Percentiles rank a stretch among this genome's conserved stretches.
Evolutionary conservation across 2,329 filamentous ascomycete species (phyloP).

Genomic region (Proliferodiscus dingleyae): DNA sequence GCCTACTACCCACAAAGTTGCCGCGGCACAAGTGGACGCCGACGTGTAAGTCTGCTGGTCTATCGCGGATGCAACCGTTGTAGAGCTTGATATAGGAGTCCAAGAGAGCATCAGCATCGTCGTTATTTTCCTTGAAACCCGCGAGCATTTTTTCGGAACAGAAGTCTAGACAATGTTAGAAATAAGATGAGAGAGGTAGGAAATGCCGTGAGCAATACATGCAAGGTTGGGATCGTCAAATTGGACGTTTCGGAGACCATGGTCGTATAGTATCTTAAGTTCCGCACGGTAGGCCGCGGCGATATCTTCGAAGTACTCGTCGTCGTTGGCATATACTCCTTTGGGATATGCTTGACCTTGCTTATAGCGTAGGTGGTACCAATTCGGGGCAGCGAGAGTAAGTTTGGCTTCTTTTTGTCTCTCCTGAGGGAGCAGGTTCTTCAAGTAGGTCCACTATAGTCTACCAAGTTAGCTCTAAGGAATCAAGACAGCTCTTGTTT

Average conservation of each 20-base stretch:
- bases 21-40: slow-evolving; percentile 70
- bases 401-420: slow-evolving; percentile 64
- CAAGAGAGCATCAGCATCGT: slow-evolving; percentile 58
- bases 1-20: slow-evolving; percentile 63
- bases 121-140: slow-evolving; percentile 60
- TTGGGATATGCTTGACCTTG: slow-evolving; percentile 48
- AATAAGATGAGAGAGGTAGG: neutral
- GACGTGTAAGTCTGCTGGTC: slow-evolving; percentile 66
- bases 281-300: slow-evolving; percentile 49
- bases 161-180: slow-evolving; percentile 51
- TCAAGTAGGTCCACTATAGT: slow-evolving; percentile 45
- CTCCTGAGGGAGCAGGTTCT: slow-evolving; percentile 54
- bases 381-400: slow-evolving; percentile 62
- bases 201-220: slow-evolving; percentile 41
- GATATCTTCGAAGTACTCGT: slow-evolving; percentile 51
- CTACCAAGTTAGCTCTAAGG: neutral
- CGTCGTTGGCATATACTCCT: slow-evolving; percentile 47
- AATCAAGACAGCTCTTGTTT: neutral
- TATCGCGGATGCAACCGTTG: slow-evolving; percentile 62
- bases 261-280: slow-evolving; percentile 48
- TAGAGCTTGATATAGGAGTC: slow-evolving; percentile 74
- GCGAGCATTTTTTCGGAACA: slow-evolving; percentile 68
- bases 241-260: slow-evolving; percentile 50
- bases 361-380: slow-evolving; percentile 63
- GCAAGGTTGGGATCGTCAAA: slow-evolving; percentile 57